phyloP scores from a whole-genome alignment of 371 early-diverging fungal species.

The Rhizopus stolonifer region DNA sequence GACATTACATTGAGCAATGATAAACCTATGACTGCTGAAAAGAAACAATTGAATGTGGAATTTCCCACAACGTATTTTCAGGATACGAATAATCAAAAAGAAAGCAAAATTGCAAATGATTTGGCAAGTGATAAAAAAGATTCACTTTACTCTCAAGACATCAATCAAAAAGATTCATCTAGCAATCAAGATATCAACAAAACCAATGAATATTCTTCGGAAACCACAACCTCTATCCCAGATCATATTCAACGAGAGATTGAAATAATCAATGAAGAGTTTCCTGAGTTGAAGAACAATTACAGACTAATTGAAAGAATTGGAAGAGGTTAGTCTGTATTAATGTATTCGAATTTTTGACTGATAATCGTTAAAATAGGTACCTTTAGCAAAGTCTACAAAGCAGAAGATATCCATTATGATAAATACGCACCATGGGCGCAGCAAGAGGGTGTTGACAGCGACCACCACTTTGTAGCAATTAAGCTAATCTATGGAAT shows the following conservation, averaged over 20 bases:
- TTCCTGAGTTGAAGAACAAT: conserved; percentile 51
- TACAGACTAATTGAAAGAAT: conserved; percentile 69
- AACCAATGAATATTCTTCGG: too few species aligned
- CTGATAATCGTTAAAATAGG: conserved; percentile 46
- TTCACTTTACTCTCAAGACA: too few species aligned
- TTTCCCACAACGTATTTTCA: too few species aligned
- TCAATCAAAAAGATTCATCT: too few species aligned
- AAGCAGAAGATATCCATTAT: conserved; percentile 74
- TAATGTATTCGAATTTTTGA: neutral
- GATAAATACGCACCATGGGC: conserved; percentile 36
- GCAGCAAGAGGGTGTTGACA: neutral
- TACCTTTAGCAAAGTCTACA: conserved; percentile 94
- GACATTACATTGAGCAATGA: too few species aligned
- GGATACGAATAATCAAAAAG: too few species aligned
- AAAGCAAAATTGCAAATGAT: too few species aligned
- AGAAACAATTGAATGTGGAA: too few species aligned
- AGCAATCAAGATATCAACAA: too few species aligned
- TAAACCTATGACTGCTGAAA: too few species aligned
- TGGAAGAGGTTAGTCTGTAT: conserved; percentile 58
- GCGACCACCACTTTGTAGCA: conserved; percentile 65
- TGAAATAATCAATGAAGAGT: conserved; percentile 35
- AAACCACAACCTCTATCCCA: too few species aligned
- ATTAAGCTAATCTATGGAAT: conserved; percentile 89
- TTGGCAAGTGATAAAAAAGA: too few species aligned
- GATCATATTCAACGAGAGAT: conserved; percentile 46